phyloP scores from a whole-genome alignment of 2,329 filamentous ascomycete genomes.

The Claviceps monticola region DNA sequence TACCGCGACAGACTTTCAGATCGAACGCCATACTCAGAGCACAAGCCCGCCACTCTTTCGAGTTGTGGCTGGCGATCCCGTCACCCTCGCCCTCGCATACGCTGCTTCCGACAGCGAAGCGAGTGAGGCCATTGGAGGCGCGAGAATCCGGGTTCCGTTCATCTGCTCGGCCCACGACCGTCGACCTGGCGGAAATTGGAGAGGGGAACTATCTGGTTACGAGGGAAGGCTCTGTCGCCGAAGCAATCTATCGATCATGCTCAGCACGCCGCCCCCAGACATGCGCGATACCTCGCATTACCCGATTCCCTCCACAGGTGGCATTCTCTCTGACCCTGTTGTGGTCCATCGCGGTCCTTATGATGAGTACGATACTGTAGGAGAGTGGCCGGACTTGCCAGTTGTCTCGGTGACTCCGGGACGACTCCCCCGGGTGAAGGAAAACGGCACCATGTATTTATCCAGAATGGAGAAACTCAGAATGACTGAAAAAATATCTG shows the following conservation, averaged over 20 bases:
- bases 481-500: slow-evolving; percentile 59
- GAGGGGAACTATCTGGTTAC: slow-evolving; percentile 39
- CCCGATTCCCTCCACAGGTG: slow-evolving; percentile 55
- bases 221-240: slow-evolving; percentile 59
- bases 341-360: slow-evolving; percentile 62
- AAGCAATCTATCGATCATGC: slow-evolving; percentile 57
- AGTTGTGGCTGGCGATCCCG: slow-evolving; percentile 43
- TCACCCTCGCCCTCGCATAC: slow-evolving; percentile 47
- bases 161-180: slow-evolving; percentile 66
- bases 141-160: slow-evolving; percentile 40
- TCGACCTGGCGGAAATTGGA: slow-evolving; percentile 65
- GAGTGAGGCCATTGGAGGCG: slow-evolving; percentile 19
- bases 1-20: slow-evolving; percentile 31
- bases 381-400: slow-evolving; percentile 44
- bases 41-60: slow-evolving; percentile 31
- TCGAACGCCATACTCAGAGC: slow-evolving; percentile 20
- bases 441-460: slow-evolving; percentile 52
- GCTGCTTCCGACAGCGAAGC: slow-evolving; percentile 23
- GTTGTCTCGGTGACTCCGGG: slow-evolving; percentile 64
- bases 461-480: slow-evolving; percentile 58
- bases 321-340: slow-evolving; percentile 56
- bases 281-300: slow-evolving; percentile 41
- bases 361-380: slow-evolving; percentile 45
- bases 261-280: slow-evolving; percentile 45
- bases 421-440: slow-evolving; percentile 58